Conservation (phyloP, 768 basidiomycete species). For the Psilocybe cubensis region DNA sequence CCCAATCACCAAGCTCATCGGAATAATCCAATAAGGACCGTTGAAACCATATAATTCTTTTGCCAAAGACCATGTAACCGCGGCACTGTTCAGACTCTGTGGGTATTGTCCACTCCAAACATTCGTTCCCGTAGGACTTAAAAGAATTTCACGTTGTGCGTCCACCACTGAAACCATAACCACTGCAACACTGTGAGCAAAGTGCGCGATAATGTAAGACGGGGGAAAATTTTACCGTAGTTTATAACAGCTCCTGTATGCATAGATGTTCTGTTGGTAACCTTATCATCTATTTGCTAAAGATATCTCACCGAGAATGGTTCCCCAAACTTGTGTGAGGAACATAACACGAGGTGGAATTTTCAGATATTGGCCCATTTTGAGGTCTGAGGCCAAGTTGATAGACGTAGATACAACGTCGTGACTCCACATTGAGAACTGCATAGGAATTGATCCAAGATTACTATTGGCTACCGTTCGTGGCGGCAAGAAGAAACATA, state of each 20-base stretch:
- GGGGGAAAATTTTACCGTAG: conserved; percentile 32
- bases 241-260: conserved; percentile 37
- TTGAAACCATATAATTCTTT: conserved; percentile 56
- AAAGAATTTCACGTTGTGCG: conserved; percentile 55
- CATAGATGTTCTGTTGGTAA: neutral
- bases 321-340: conserved; percentile 67
- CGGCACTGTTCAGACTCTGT: conserved; percentile 58
- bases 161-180: conserved; percentile 62
- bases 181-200: conserved; percentile 30
- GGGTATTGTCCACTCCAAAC: conserved; percentile 61
- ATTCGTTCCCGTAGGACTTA: conserved; percentile 57
- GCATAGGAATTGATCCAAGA: neutral
- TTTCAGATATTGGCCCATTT: conserved; percentile 74
- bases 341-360: conserved; percentile 72
- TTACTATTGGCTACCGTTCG: neutral
- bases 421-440: conserved; percentile 75
- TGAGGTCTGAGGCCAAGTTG: conserved; percentile 59
- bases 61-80: conserved; percentile 68
- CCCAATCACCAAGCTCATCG: conserved; percentile 56
- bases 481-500: conserved; percentile 26
- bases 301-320: conserved; percentile 48
- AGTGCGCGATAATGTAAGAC: neutral
- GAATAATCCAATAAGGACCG: conserved; percentile 61
- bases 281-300: neutral
- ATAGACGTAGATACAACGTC: conserved; percentile 61